These are phyloP conservation scores for Debaryomyces robertsiae DNA, from an alignment of 1,139 yeast species.

Conservation along the genomic window DNA sequence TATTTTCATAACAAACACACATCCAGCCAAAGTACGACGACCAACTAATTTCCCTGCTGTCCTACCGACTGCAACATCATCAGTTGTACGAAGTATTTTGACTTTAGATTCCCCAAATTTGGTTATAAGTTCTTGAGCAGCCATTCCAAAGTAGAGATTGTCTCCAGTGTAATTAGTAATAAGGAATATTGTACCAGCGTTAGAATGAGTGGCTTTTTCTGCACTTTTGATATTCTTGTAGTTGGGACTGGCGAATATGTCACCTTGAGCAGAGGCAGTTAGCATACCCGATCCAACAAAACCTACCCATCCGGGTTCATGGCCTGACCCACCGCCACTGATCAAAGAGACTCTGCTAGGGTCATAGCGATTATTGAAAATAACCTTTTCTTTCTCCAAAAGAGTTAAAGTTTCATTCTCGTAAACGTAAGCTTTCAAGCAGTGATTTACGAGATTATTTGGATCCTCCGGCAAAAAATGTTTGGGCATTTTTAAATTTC, in stretches of 20 bases:
- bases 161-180: conserved; percentile 36
- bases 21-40: conserved; percentile 53
- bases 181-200: conserved; percentile 26
- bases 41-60: conserved; percentile 48
- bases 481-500: conserved; percentile 13
- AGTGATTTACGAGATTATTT: conserved; percentile 21
- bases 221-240: conserved; percentile 45
- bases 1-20: conserved; percentile 44
- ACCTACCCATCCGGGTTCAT: conserved; percentile 50
- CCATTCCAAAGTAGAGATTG: conserved; percentile 37
- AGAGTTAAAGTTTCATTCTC: conserved; percentile 20
- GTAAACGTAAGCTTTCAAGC: conserved; percentile 21
- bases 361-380: conserved; percentile 34
- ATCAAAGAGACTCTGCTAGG: conserved; percentile 33
- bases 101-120: conserved; percentile 25
- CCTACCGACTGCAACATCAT: conserved; percentile 51
- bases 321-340: conserved; percentile 52
- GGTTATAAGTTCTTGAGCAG: conserved; percentile 32
- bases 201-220: conserved; percentile 26
- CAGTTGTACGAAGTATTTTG: conserved; percentile 33
- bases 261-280: conserved; percentile 49
- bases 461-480: conserved; percentile 25
- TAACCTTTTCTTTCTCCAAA: conserved; percentile 36
- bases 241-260: conserved; percentile 48
- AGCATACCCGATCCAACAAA: conserved; percentile 49